Percentiles rank a stretch among this genome's conserved stretches.
Evolutionary conservation across 768 basidiomycete genomes (phyloP).

Genomic region (Hygrocybe punicea): DNA sequence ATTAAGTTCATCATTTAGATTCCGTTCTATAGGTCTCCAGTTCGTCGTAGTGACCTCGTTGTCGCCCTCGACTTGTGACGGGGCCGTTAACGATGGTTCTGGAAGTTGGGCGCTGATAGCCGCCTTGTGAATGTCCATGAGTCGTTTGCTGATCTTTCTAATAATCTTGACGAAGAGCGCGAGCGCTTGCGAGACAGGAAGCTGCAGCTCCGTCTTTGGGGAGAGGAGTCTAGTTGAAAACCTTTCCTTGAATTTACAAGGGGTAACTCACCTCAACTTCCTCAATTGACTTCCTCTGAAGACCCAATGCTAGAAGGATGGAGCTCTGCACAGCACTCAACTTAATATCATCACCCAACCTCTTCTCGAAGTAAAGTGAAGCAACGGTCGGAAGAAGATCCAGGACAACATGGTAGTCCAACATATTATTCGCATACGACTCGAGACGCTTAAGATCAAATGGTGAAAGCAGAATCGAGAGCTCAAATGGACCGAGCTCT

Average conservation of each 20-base stretch:
- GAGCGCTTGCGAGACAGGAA: conserved; percentile 83
- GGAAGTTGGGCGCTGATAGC: conserved; percentile 67
- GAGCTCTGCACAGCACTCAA: conserved; percentile 89
- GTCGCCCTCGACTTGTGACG: conserved; percentile 14
- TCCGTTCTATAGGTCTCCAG: conserved; percentile 47
- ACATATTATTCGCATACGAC: conserved; percentile 91
- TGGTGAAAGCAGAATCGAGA: conserved; percentile 70
- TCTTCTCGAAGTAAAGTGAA: conserved; percentile 78
- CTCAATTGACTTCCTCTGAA: conserved; percentile 87
- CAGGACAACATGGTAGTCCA: conserved; percentile 94
- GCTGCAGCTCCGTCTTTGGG: conserved; percentile 65
- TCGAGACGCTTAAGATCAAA: conserved; percentile 96
- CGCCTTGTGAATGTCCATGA: conserved; percentile 76
- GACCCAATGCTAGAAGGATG: conserved; percentile 82
- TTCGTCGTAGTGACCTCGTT: conserved; percentile 17
- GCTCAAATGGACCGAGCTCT: conserved; percentile 38
- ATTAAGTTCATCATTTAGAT: conserved; percentile 65
- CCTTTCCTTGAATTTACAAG: not conserved
- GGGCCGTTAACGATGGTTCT: conserved; percentile 30
- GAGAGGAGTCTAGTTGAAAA: not conserved
- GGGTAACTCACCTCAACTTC: conserved; percentile 67
- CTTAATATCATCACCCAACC: conserved; percentile 59
- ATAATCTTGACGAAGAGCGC: conserved; percentile 91
- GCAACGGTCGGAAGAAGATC: conserved; percentile 84
- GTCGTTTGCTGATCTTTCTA: conserved; percentile 72